Conservation (phyloP, 345 rosid species). For the Geranium rotundifolium region DNA sequence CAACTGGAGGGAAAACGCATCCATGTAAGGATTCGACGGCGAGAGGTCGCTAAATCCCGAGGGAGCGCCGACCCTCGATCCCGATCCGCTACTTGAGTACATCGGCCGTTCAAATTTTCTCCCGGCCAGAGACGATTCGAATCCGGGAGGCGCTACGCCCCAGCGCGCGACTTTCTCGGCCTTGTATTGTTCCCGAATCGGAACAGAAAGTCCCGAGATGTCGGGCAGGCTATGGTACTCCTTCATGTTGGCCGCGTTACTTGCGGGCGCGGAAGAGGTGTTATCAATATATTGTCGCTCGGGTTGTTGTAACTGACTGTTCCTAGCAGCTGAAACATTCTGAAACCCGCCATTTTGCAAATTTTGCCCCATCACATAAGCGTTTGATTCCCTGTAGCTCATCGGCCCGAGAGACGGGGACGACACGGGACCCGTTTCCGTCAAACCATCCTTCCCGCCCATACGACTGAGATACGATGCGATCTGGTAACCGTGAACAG, state of each 20-base stretch:
- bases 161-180: constrained; percentile 38
- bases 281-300: constrained; percentile 42
- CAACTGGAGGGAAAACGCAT: constrained; percentile 23
- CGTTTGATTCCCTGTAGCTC: constrained; percentile 43
- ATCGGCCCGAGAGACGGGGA: constrained; percentile 33
- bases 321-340: constrained; percentile 42
- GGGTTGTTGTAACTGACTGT: constrained; percentile 32
- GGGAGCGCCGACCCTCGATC: constrained; percentile 37
- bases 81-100: constrained; percentile 39
- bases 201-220: constrained; percentile 61
- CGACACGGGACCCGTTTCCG: constrained; percentile 21
- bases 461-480: constrained; percentile 41
- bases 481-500: constrained; percentile 65
- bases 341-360: constrained; percentile 64
- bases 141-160: constrained; percentile 46
- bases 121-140: constrained; percentile 32
- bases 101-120: constrained; percentile 34
- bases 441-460: constrained; percentile 26
- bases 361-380: constrained; percentile 48
- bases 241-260: constrained; percentile 35
- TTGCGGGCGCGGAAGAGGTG: not conserved
- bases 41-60: constrained; percentile 38
- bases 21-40: constrained; percentile 43
- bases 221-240: constrained; percentile 85
- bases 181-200: constrained; percentile 37